Conservation (phyloP, 345 rosid genomes). For the Luvunga scandens region DNA sequence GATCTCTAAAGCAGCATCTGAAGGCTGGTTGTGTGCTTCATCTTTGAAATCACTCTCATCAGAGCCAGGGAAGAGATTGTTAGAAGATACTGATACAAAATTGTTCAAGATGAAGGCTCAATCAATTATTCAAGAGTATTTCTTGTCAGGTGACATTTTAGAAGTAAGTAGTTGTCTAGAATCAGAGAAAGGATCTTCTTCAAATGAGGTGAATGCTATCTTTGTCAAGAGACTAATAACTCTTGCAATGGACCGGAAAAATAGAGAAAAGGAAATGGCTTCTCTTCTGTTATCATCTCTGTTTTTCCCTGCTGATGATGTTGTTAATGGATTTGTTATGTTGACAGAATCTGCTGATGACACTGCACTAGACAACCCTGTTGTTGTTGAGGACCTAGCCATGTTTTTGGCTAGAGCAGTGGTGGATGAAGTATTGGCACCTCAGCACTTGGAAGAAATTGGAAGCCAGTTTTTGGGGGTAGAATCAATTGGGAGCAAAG, state of each 20-base stretch:
- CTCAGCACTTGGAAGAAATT: conserved; percentile 68
- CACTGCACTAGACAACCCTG: conserved; percentile 75
- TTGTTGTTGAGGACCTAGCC: conserved; percentile 81
- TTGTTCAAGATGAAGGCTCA: conserved; percentile 62
- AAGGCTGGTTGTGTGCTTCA: conserved; percentile 86
- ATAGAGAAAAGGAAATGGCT: conserved; percentile 92
- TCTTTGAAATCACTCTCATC: conserved; percentile 54
- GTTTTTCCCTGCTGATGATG: conserved; percentile 67
- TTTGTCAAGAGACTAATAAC: conserved; percentile 75
- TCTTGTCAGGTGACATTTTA: conserved; percentile 58
- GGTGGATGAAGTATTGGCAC: conserved; percentile 82
- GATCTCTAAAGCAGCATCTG: conserved; percentile 78
- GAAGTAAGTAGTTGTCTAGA: conserved; percentile 67
- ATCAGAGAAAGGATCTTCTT: conserved; percentile 41
- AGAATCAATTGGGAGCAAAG: conserved; percentile 57
- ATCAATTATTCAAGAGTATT: conserved; percentile 69
- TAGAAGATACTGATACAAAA: conserved; percentile 41
- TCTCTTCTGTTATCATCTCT: conserved; percentile 71
- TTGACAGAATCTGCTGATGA: conserved; percentile 79
- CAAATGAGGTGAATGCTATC: conserved; percentile 56
- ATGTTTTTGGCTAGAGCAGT: conserved; percentile 82
- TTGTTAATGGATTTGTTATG: conserved; percentile 58
- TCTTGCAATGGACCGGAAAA: conserved; percentile 80
- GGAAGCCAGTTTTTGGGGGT: conserved; percentile 43
- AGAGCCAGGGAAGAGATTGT: conserved; percentile 29